Evolutionary conservation across 148 eudicot genomes (phyloP).

Genomic region (Rhododendron kiyosumense): DNA sequence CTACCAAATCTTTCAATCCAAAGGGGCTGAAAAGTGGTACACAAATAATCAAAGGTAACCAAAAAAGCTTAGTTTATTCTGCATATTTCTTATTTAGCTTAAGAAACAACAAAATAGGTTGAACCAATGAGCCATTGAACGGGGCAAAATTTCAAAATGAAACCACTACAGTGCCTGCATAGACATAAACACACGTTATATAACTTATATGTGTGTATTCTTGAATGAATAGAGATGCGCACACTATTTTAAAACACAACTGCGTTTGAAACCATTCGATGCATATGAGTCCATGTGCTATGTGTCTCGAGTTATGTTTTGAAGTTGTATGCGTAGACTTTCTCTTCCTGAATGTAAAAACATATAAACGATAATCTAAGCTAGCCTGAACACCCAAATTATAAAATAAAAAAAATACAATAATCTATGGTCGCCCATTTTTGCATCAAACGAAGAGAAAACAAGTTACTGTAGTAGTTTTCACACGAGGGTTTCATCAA

Average conservation of each 20-base stretch:
- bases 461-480: neutral
- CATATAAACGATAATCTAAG: too few species aligned
- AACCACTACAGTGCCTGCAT: neutral
- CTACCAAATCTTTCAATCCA: neutral
- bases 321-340: too few species aligned
- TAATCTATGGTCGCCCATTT: neutral
- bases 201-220: neutral
- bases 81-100: neutral
- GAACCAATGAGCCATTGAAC: neutral
- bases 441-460: neutral
- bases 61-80: neutral
- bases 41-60: neutral
- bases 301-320: neutral
- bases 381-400: too few species aligned
- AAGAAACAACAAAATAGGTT: neutral
- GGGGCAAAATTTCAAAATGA: neutral
- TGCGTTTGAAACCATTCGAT: too few species aligned
- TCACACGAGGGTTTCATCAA: neutral
- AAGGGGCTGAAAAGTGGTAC: too few species aligned
- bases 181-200: neutral
- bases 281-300: too few species aligned
- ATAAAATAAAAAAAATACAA: neutral
- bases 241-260: neutral
- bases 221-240: neutral
- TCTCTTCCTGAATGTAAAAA: too few species aligned